Evolutionary conservation across 2,329 filamentous ascomycete genomes (phyloP).

Genomic region (Salinomyces thailandicus): DNA sequence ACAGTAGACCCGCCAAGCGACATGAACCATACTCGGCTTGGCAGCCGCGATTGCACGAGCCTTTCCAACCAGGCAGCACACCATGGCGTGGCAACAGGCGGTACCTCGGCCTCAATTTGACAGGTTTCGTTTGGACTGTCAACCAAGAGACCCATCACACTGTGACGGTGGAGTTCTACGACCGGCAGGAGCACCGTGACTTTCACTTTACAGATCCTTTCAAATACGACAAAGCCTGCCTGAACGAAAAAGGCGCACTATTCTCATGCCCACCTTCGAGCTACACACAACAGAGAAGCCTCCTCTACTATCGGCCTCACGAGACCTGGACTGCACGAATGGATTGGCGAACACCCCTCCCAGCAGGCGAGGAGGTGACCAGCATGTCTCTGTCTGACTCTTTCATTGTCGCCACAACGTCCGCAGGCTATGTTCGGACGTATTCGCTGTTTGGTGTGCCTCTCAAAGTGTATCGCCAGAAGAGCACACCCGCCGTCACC

Average conservation of each 20-base stretch:
- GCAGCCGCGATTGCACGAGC: constrained; percentile 61
- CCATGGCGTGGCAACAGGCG: constrained; percentile 91
- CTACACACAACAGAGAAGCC: constrained; percentile 50
- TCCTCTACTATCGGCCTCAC: constrained; percentile 92
- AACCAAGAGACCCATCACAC: constrained; percentile 84
- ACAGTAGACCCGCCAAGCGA: constrained; percentile 42
- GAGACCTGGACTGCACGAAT: constrained; percentile 88
- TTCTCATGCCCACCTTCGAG: constrained; percentile 68
- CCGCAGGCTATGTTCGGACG: constrained; percentile 76
- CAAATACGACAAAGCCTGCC: constrained; percentile 88
- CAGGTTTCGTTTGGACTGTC: constrained; percentile 93
- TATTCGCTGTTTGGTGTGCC: constrained; percentile 90
- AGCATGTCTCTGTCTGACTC: constrained; percentile 86
- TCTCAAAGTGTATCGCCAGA: constrained; percentile 79
- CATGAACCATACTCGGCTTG: constrained; percentile 38
- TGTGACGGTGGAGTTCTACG: constrained; percentile 94
- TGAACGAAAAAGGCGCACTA: constrained; percentile 71
- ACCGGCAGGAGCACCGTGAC: constrained; percentile 80
- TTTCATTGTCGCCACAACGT: constrained; percentile 82
- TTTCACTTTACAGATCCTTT: constrained; percentile 98
- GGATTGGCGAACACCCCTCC: constrained; percentile 86
- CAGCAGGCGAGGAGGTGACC: constrained; percentile 71
- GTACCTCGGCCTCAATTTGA: constrained; percentile 85
- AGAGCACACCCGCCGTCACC: constrained; percentile 79
- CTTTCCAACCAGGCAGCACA: constrained; percentile 90